Percentiles rank a stretch among this genome's conserved stretches.
Evolutionary conservation across 768 basidiomycete species (phyloP).

Genomic region (Mycena amicta): DNA sequence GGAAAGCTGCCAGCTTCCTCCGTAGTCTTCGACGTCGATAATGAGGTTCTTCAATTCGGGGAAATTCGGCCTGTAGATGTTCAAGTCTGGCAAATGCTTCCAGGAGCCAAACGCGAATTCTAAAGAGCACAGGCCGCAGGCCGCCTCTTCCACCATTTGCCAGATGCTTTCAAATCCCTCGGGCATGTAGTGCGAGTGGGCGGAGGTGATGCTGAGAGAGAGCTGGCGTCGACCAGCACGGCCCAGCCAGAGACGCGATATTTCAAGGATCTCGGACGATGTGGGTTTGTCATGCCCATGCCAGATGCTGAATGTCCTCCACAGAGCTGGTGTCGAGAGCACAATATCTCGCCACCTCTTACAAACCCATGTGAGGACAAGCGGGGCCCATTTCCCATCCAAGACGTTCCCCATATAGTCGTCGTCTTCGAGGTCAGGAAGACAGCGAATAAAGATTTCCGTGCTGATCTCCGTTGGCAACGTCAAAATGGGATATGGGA

Average conservation of each 20-base stretch:
- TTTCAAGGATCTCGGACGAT: background rate
- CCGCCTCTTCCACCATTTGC: too few species aligned
- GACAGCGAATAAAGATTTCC: conserved; percentile 11
- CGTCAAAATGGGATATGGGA: conserved; percentile 8
- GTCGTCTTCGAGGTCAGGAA: too few species aligned
- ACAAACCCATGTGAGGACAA: background rate
- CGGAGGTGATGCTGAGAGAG: too few species aligned
- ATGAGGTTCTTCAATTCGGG: too few species aligned
- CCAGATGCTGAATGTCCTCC: background rate
- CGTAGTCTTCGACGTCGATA: too few species aligned
- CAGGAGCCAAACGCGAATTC: too few species aligned
- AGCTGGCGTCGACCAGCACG: background rate
- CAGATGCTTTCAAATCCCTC: too few species aligned
- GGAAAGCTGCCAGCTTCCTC: too few species aligned
- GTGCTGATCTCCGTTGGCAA: conserved; percentile 9
- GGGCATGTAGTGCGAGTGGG: too few species aligned
- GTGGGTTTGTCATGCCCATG: background rate
- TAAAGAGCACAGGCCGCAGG: too few species aligned
- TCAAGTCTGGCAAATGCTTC: too few species aligned
- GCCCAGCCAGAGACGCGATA: background rate
- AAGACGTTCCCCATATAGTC: background rate
- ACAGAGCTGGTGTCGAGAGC: background rate
- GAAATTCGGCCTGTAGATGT: too few species aligned
- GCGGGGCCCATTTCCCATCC: background rate
- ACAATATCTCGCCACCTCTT: background rate